Percentiles rank a stretch among this genome's conserved stretches.
Evolutionary conservation across 202 grass and related monocot genomes (phyloP).

Genomic region (Cymbopogon flexuosus): DNA sequence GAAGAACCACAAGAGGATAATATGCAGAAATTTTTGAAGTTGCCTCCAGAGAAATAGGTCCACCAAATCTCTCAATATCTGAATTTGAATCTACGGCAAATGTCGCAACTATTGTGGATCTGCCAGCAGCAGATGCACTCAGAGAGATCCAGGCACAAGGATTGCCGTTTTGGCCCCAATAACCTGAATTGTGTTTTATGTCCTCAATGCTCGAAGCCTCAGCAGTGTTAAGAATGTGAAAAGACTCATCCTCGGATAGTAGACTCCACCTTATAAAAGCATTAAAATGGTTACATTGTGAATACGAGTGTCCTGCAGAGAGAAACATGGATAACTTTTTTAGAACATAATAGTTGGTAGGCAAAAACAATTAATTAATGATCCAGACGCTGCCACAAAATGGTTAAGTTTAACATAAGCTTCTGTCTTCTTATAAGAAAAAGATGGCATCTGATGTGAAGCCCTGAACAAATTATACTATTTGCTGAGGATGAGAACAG

Average conservation of each 20-base stretch:
- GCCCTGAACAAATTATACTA: background rate
- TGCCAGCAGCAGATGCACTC: constrained; percentile 60
- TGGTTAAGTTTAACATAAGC: background rate
- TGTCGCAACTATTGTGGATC: constrained; percentile 60
- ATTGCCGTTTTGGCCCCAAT: constrained; percentile 39
- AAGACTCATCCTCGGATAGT: constrained; percentile 61
- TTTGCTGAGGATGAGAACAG: background rate
- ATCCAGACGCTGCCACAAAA: background rate
- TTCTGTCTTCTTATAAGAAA: background rate
- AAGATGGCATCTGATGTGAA: background rate
- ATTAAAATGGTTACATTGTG: constrained; percentile 70
- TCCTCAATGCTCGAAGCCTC: constrained; percentile 23
- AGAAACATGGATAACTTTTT: constrained; percentile 14
- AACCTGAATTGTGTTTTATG: constrained; percentile 28
- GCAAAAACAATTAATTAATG: background rate
- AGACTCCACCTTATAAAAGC: constrained; percentile 72
- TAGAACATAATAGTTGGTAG: constrained; percentile 6
- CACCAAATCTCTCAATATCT: constrained; percentile 37
- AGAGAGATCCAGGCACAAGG: constrained; percentile 75
- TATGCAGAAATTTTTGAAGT: constrained; percentile 67
- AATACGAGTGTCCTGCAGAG: constrained; percentile 56
- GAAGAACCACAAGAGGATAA: constrained; percentile 71
- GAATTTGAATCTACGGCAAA: constrained; percentile 51
- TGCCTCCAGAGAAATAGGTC: constrained; percentile 60
- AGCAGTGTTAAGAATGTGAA: constrained; percentile 58